phyloP scores from a whole-genome alignment of 495 filamentous ascomycete genomes.

The Penicillium simplicissimum region DNA sequence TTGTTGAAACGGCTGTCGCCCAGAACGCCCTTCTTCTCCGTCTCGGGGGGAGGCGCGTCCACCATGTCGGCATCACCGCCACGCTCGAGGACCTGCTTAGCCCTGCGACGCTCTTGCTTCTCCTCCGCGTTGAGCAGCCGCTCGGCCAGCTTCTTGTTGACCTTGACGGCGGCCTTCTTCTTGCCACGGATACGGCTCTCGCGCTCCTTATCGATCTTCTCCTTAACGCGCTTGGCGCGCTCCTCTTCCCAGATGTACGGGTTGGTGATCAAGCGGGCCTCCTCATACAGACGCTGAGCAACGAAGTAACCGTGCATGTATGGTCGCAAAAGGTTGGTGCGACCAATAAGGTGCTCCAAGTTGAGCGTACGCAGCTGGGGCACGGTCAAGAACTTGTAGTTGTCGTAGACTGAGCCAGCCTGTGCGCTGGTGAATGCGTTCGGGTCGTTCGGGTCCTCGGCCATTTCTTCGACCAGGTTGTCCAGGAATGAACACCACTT shows the following conservation, averaged over 20 bases:
- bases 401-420: conserved; percentile 83
- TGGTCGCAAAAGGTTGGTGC: conserved; percentile 80
- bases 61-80: conserved; percentile 54
- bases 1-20: conserved; percentile 81
- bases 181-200: conserved; percentile 87
- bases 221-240: conserved; percentile 79
- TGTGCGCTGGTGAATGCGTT: conserved; percentile 56
- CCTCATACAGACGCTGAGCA: conserved; percentile 86
- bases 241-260: conserved; percentile 91
- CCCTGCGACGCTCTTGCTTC: conserved; percentile 69
- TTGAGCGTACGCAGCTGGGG: conserved; percentile 79
- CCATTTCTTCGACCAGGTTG: conserved; percentile 98
- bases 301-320: conserved; percentile 99
- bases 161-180: conserved; percentile 89
- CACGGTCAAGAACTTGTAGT: conserved; percentile 94
- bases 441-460: conserved; percentile 72
- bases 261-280: conserved; percentile 88
- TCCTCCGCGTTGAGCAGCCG: conserved; percentile 78
- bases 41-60: conserved; percentile 32
- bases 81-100: conserved; percentile 55
- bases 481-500: conserved; percentile 97
- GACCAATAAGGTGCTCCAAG: conserved; percentile 82
- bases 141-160: conserved; percentile 83
- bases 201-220: conserved; percentile 92
- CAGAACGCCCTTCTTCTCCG: conserved; percentile 58